A percentile compares a stretch with the other conserved stretches of the same genome.
These are phyloP conservation scores for Verticillium nubilum DNA, from an alignment of 2,329 filamentous ascomycete species.

Conservation along the genomic window DNA sequence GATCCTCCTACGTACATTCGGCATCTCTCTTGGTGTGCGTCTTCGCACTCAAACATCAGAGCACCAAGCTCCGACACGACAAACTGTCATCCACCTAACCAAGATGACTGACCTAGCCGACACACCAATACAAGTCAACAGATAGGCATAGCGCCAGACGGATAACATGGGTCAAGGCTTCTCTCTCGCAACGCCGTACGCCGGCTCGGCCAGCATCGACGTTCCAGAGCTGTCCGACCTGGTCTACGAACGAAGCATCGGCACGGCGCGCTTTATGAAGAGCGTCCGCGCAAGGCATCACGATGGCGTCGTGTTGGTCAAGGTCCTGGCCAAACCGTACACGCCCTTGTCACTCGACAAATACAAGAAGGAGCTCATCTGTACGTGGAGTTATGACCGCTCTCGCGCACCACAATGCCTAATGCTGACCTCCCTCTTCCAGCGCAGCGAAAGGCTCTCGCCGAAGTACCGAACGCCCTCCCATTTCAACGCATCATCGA, in stretches of 20 bases:
- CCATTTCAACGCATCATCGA: conserved; percentile 88
- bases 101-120: not conserved
- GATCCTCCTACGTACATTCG: no score
- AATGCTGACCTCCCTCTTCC: conserved; percentile 6
- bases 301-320: conserved; percentile 88
- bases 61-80: not conserved
- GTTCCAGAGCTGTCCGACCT: conserved; percentile 86
- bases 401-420: not conserved
- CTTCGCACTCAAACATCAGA: not conserved
- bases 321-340: conserved; percentile 91
- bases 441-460: conserved; percentile 76
- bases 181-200: conserved; percentile 85
- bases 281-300: conserved; percentile 85
- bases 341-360: conserved; percentile 71
- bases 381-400: conserved; percentile 39
- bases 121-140: conserved; percentile 3
- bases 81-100: not conserved
- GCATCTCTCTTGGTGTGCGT: not conserved
- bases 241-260: conserved; percentile 86
- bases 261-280: conserved; percentile 93
- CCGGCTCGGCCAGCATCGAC: conserved; percentile 89
- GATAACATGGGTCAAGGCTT: conserved; percentile 88
- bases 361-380: conserved; percentile 71
- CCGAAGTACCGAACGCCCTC: conserved; percentile 84
- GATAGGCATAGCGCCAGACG: conserved; percentile 5